These are phyloP conservation scores for Dendrobium huoshanense DNA, from an alignment of 106 monocot species.

Conservation along the genomic window DNA sequence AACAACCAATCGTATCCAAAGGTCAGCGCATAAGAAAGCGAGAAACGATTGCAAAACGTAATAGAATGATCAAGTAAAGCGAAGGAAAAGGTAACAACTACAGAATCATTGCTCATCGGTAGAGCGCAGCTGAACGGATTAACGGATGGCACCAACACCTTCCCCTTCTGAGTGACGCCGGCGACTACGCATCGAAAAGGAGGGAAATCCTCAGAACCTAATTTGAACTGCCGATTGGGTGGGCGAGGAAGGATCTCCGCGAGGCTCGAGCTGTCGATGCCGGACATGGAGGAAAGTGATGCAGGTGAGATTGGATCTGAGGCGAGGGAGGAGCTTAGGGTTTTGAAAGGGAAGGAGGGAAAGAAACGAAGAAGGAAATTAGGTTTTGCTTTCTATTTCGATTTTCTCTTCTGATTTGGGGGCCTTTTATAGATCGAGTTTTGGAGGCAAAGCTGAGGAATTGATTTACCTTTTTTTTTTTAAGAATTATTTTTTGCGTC, in stretches of 20 bases:
- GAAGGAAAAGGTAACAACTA: background rate
- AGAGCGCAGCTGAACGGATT: background rate
- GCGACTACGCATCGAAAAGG: slow-evolving; percentile 4
- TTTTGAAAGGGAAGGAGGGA: slow-evolving; percentile 5
- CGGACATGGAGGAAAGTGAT: background rate
- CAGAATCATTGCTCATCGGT: background rate
- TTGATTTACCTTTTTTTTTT: background rate
- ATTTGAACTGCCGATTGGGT: background rate
- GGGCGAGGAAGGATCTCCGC: slow-evolving; percentile 1
- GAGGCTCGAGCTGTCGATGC: slow-evolving; percentile 2
- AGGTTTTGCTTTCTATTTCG: background rate
- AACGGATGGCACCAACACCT: background rate
- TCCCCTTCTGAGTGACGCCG: background rate
- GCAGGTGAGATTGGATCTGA: background rate
- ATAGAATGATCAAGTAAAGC: background rate
- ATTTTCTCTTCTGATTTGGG: background rate
- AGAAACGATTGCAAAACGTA: background rate
- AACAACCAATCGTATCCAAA: slow-evolving; percentile 1
- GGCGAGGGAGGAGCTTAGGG: slow-evolving; percentile 3
- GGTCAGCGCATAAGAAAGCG: background rate
- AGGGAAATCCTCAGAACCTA: slow-evolving; percentile 5
- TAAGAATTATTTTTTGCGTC: background rate
- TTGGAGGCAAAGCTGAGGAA: background rate
- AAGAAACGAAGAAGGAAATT: background rate
- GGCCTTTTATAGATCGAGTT: background rate